Conservation (phyloP, 1,284 basidiomycete genomes). For the Ganoderma multipileum region DNA sequence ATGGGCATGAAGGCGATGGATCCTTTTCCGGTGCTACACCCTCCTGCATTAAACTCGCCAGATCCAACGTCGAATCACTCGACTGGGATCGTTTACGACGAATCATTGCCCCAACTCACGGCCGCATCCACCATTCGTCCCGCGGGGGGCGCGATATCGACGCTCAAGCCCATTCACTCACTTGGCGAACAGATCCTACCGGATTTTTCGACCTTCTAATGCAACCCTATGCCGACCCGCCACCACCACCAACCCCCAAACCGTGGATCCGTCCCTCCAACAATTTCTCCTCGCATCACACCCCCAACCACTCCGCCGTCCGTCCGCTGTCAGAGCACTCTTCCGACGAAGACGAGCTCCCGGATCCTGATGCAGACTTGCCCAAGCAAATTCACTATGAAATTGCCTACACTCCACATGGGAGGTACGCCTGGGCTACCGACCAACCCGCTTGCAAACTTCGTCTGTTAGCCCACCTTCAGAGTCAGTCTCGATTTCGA, state of each 20-base stretch:
- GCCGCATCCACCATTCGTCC: background rate
- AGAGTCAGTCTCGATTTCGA: background rate
- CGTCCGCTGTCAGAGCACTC: background rate
- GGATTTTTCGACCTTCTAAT: slow-evolving; percentile 10
- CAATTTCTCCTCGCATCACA: background rate
- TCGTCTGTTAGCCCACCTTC: background rate
- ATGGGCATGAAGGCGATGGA: slow-evolving; percentile 6
- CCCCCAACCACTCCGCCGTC: too few relatives aligned
- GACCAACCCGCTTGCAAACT: background rate
- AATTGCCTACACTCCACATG: slow-evolving; percentile 1
- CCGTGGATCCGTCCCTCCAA: background rate
- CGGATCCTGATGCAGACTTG: slow-evolving; percentile 1
- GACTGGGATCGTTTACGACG: background rate
- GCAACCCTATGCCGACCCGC: slow-evolving; percentile 4
- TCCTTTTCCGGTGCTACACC: slow-evolving; percentile 1
- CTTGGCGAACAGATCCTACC: background rate
- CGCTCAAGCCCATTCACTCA: too few relatives aligned
- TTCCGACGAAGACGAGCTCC: background rate
- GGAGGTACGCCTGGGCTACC: slow-evolving; percentile 2
- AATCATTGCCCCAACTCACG: background rate
- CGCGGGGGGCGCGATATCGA: background rate
- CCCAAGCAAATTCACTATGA: background rate
- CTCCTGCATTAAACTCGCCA: background rate
- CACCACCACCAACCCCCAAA: slow-evolving; percentile 1
- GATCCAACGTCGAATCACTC: background rate